These are phyloP conservation scores for Camellia sinensis DNA, from an alignment of 148 eudicot species.

Conservation along the genomic window DNA sequence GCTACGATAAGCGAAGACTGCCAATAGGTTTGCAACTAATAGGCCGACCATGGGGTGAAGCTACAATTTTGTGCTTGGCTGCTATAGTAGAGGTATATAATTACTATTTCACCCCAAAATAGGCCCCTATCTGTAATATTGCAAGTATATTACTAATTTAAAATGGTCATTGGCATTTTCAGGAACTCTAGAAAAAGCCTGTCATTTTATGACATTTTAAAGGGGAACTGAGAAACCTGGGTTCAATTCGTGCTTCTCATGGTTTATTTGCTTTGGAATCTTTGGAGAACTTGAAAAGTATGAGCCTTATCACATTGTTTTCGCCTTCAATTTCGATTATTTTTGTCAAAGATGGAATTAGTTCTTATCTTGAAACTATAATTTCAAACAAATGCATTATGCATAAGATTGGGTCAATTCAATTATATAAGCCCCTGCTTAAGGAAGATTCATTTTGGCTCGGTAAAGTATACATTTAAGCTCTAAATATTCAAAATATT, in stretches of 20 bases:
- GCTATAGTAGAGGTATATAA: constrained; percentile 65
- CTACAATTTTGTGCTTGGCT: constrained; percentile 71
- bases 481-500: background rate
- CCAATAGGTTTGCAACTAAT: constrained; percentile 79
- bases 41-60: constrained; percentile 92
- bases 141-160: no score
- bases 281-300: no score
- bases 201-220: constrained; percentile 56
- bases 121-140: no score
- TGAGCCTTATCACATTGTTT: background rate
- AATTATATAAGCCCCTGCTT: no score
- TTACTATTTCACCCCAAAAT: background rate
- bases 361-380: no score
- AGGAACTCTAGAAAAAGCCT: constrained; percentile 53
- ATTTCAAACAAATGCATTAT: no score
- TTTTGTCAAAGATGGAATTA: no score
- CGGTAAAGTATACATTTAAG: background rate
- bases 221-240: constrained; percentile 35
- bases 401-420: no score
- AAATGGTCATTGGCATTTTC: background rate
- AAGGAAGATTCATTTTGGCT: no score
- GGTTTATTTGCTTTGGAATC: no score
- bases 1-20: constrained; percentile 81
- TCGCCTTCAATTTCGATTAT: no score
- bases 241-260: no score